Evolutionary conservation across 73 alveolate species (phyloP).

Genomic region (Paramecium caudatum): DNA sequence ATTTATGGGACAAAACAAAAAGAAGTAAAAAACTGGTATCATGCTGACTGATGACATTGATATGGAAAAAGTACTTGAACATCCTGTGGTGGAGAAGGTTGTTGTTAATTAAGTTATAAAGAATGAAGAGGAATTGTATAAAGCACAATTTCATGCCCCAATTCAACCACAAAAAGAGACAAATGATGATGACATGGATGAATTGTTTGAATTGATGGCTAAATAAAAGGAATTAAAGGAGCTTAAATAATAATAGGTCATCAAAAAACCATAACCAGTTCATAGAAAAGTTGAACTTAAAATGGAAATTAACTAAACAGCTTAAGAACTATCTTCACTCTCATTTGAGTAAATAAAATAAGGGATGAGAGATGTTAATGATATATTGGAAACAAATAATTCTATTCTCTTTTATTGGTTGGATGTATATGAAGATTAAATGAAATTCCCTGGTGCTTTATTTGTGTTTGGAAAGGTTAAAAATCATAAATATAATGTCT

Average conservation of each 20-base stretch:
- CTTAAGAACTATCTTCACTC: background rate
- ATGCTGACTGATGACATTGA: constrained; percentile 22
- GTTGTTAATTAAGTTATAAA: background rate
- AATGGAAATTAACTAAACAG: background rate
- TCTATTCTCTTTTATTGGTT: constrained; percentile 45
- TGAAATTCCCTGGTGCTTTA: constrained; percentile 43
- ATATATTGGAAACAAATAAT: background rate
- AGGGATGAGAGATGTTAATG: background rate
- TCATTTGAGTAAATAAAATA: background rate
- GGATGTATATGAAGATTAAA: constrained; percentile 46
- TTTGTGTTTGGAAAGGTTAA: constrained; percentile 73
- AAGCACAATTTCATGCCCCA: background rate
- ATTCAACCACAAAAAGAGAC: background rate
- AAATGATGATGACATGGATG: constrained; percentile 29
- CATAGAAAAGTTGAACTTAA: constrained; percentile 23
- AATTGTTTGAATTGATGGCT: background rate
- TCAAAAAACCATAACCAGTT: background rate
- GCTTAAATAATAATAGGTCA: background rate
- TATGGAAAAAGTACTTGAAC: constrained; percentile 7
- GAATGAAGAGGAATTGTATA: background rate
- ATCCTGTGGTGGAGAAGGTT: background rate
- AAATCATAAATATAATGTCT: background rate
- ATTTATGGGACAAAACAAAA: constrained; percentile 10
- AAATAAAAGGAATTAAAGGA: background rate
- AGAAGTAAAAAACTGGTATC: constrained; percentile 24